Base-by-base conservation (phyloP, 192 early-diverging fungal species). In the Coemansia aciculifera region DNA sequence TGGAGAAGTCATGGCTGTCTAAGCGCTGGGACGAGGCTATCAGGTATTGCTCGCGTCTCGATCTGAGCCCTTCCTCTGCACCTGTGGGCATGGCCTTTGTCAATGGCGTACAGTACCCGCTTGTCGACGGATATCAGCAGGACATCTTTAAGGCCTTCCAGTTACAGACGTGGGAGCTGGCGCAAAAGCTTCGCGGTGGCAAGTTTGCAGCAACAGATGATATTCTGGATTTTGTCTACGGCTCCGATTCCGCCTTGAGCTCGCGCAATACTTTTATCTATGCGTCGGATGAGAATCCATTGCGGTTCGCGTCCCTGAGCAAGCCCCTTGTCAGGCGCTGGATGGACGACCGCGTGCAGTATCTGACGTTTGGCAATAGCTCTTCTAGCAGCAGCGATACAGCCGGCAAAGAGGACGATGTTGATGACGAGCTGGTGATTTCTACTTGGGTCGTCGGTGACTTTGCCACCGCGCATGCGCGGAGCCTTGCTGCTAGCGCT, bases 61-160 rank as follows among this genome's bases (percentile, higher is more conserved):
- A 77, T 11, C 75, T 83, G 19, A 77, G 75, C 32, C 60, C 71
- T 3, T 12, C 36, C 2, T 56, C 75, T 3, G 44, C 76, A 46
- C 81, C 84, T 11, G 62, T 37, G 0, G 87, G 88, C 8, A 79
- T 84, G 6, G 64, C 88, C 1, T 97, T 94, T 85, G 66, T 91
- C 39, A 97, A 97, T 69, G 95, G 95, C 57, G 91, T 89, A 69
- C 87, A 86, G 66, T 72, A 89, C 64, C 84, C 85, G 12, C 73
- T 92, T 67, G 83, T 74, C 48, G 86, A 88, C n/a, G 85, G 71
- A 34, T 90, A 81, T 84, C 86, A 84, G 63, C 82, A 85, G 75
- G 69, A 49, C 11, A 62, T 90, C 64, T 74, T 89, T 29, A 67
- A 60, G 24, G 70, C 73, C 3, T 89, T 88, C 67, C 81, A 86